phyloP scores from a whole-genome alignment of 306 rosid genomes.

The Senna tora region DNA sequence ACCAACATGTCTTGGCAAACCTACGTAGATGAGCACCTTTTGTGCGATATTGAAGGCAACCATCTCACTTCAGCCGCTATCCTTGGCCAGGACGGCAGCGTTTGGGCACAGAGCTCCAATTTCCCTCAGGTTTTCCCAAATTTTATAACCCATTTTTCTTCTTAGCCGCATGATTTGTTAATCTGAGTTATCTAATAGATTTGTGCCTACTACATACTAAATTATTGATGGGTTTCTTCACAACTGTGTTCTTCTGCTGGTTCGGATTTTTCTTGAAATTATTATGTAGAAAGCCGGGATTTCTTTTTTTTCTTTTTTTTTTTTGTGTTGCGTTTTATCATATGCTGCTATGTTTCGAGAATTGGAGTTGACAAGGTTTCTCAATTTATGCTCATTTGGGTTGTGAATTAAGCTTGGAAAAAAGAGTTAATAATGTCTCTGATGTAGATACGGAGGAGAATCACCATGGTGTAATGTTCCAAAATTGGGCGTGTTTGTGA shows the following conservation, averaged over 20 bases:
- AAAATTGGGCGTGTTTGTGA: neutral
- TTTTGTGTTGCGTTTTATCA: neutral
- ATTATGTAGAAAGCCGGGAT: too few species aligned
- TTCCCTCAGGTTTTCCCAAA: conserved; percentile 58
- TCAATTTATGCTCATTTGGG: neutral
- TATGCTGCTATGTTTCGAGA: neutral
- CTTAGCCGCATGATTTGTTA: neutral
- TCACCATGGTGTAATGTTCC: neutral
- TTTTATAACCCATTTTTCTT: neutral
- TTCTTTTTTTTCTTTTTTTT: neutral
- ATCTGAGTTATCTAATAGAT: neutral
- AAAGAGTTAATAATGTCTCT: neutral
- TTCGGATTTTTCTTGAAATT: neutral
- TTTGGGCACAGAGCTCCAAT: conserved; percentile 68
- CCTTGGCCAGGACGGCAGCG: conserved; percentile 68
- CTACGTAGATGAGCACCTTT: conserved; percentile 69
- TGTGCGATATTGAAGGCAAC: conserved; percentile 64
- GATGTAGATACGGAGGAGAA: neutral
- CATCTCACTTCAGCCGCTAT: conserved; percentile 61
- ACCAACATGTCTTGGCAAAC: conserved; percentile 67
- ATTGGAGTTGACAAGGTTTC: neutral
- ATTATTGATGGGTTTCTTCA: neutral
- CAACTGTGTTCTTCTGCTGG: neutral
- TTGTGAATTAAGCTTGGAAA: neutral
- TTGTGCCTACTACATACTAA: neutral